These are phyloP conservation scores for Pseudogymnoascus sp. DNA, from an alignment of 2,329 filamentous ascomycete species.

Conservation along the genomic window DNA sequence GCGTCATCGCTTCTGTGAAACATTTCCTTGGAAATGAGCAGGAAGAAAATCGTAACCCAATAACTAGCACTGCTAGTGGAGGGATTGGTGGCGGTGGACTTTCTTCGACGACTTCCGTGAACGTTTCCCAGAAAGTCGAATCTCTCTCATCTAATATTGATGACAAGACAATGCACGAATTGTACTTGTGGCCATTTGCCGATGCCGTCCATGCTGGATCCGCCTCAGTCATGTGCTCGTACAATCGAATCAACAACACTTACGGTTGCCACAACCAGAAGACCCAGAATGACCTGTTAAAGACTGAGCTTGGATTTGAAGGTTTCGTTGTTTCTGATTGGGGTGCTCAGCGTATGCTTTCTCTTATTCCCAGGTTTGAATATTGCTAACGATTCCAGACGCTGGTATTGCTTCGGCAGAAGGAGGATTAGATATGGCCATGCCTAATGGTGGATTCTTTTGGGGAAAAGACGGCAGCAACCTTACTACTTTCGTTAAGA, in stretches of 20 bases:
- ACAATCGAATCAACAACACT: slow-evolving; percentile 66
- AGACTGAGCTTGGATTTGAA: slow-evolving; percentile 81
- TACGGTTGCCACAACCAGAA: slow-evolving; percentile 71
- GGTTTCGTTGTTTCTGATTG: slow-evolving; percentile 83
- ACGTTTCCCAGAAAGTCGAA: slow-evolving; percentile 53
- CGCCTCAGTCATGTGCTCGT: slow-evolving; percentile 76
- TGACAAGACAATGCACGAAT: slow-evolving; percentile 64
- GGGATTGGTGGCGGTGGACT: slow-evolving; percentile 53
- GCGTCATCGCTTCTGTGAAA: slow-evolving; percentile 46
- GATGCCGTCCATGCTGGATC: slow-evolving; percentile 74
- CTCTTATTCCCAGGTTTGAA: slow-evolving; percentile 71
- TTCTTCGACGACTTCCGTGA: slow-evolving; percentile 23
- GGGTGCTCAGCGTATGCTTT: slow-evolving; percentile 79
- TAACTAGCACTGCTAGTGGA: slow-evolving; percentile 38
- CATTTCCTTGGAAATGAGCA: slow-evolving; percentile 68
- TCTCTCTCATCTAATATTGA: slow-evolving; percentile 74
- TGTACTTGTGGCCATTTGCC: slow-evolving; percentile 83
- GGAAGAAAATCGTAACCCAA: slow-evolving; percentile 36
- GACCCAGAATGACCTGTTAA: slow-evolving; percentile 71
- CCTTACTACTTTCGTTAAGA: slow-evolving; percentile 49
- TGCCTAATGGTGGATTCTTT: slow-evolving; percentile 53
- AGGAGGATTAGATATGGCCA: slow-evolving; percentile 72
- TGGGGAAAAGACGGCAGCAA: slow-evolving; percentile 33
- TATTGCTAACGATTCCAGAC: slow-evolving; percentile 64
- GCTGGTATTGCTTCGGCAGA: slow-evolving; percentile 72